These are phyloP conservation scores for Phytopythium kandeliae DNA, from an alignment of 352 stramenopile species.

Conservation along the genomic window DNA sequence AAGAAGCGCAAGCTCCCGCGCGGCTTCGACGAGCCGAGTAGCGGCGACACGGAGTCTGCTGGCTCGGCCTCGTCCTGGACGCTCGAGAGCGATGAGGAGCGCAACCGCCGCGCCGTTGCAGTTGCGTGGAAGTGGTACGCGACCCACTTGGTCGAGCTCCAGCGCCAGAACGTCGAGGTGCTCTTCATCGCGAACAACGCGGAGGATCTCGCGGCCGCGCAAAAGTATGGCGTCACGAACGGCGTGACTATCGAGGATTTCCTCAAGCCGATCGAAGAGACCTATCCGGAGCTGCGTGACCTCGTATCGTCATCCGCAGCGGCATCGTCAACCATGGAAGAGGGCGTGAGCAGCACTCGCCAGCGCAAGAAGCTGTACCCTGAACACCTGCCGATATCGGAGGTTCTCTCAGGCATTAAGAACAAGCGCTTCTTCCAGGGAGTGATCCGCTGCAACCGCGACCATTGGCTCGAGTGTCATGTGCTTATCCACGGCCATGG, in stretches of 20 bases:
- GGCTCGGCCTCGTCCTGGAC: neutral
- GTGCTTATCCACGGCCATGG: slow-evolving; percentile 71
- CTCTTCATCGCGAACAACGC: slow-evolving; percentile 65
- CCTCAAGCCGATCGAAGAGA: slow-evolving; percentile 36
- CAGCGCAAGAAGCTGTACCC: slow-evolving; percentile 61
- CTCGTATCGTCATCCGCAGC: slow-evolving; percentile 33
- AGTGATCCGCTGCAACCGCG: slow-evolving; percentile 82
- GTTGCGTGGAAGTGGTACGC: slow-evolving; percentile 78
- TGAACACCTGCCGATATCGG: slow-evolving; percentile 69
- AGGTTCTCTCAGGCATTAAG: slow-evolving; percentile 82
- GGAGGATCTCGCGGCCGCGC: slow-evolving; percentile 40
- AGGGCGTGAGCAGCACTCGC: slow-evolving; percentile 37
- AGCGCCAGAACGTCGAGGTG: slow-evolving; percentile 40
- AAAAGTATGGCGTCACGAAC: slow-evolving; percentile 37
- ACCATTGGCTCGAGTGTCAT: slow-evolving; percentile 79
- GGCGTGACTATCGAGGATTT: slow-evolving; percentile 59
- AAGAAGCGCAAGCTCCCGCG: slow-evolving; percentile 34
- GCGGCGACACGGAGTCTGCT: slow-evolving; percentile 10
- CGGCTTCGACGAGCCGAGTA: slow-evolving; percentile 16
- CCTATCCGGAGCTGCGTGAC: slow-evolving; percentile 54
- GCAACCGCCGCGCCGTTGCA: slow-evolving; percentile 85
- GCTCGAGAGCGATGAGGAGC: slow-evolving; percentile 59
- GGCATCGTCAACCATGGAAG: slow-evolving; percentile 7
- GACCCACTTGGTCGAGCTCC: slow-evolving; percentile 43
- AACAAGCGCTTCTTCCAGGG: slow-evolving; percentile 88